These are phyloP conservation scores for Bromus sterilis DNA, from an alignment of 176 grass and related monocot species.

Conservation along the genomic window DNA sequence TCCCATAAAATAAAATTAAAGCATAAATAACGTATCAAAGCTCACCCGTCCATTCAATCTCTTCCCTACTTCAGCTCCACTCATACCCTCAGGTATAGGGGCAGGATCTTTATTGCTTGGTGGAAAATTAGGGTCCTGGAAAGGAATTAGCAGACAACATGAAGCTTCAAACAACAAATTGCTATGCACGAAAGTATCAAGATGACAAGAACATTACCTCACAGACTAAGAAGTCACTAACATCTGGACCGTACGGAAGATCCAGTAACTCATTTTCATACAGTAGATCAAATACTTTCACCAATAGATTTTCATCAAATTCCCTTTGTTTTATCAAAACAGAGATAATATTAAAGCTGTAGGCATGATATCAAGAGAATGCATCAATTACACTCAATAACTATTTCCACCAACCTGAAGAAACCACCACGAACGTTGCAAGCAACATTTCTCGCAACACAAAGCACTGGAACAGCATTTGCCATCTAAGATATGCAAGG, in stretches of 20 bases:
- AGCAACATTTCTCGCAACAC: constrained; percentile 98
- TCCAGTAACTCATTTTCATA: constrained; percentile 89
- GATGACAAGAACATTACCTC: constrained; percentile 46
- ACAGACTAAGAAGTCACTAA: constrained; percentile 70
- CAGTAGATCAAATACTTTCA: constrained; percentile 65
- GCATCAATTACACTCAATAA: not conserved
- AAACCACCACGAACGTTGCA: constrained; percentile 96
- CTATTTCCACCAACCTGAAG: constrained; percentile 65
- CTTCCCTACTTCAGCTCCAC: constrained; percentile 69
- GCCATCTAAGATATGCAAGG: constrained; percentile 58
- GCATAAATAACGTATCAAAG: not conserved
- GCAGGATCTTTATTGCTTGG: constrained; percentile 53
- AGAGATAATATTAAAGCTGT: not conserved
- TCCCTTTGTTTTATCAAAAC: constrained; percentile 35
- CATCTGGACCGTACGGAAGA: constrained; percentile 92
- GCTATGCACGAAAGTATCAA: not conserved
- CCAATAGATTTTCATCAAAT: constrained; percentile 84
- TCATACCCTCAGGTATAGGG: constrained; percentile 75
- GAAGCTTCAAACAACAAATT: constrained; percentile 12
- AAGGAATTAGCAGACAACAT: constrained; percentile 19
- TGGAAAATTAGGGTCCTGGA: constrained; percentile 50
- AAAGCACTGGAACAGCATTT: constrained; percentile 79
- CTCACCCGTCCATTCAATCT: constrained; percentile 55
- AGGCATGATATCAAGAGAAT: constrained; percentile 15
- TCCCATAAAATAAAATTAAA: not conserved